Conservation (phyloP, 1,139 yeast genomes). For the Pichia sp. region DNA sequence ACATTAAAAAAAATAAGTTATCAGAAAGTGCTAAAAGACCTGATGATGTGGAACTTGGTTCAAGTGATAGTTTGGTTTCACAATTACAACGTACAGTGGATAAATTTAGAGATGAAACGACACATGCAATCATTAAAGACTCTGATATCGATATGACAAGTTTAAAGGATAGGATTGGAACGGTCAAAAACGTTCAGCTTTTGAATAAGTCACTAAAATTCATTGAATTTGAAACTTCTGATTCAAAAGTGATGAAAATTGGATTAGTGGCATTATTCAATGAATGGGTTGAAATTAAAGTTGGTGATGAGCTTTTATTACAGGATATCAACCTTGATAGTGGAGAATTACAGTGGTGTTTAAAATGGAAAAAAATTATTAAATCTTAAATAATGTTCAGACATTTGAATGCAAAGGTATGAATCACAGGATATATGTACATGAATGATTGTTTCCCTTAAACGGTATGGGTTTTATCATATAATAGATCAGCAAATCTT, state of each 20-base stretch:
- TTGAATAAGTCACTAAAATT: constrained; percentile 11
- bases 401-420: too few species aligned
- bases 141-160: background rate
- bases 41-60: background rate
- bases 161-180: background rate
- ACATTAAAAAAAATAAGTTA: background rate
- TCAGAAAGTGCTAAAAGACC: background rate
- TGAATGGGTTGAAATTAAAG: constrained; percentile 16
- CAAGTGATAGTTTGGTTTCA: background rate
- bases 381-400: background rate
- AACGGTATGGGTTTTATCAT: constrained; percentile 7
- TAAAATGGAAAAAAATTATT: constrained; percentile 24
- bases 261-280: constrained; percentile 20
- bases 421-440: background rate
- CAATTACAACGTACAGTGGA: constrained; percentile 2
- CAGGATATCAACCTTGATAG: constrained; percentile 13
- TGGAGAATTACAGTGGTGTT: constrained; percentile 18
- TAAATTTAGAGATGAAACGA: constrained; percentile 3
- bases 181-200: constrained; percentile 2
- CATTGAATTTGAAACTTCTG: background rate
- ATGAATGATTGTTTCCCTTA: background rate
- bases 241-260: background rate
- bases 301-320: constrained; percentile 14
- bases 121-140: constrained; percentile 9
- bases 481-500: constrained; percentile 8